Evolutionary conservation across 2,329 filamentous ascomycete genomes (phyloP).

Genomic region (Neoscytalidium dimidiatum): DNA sequence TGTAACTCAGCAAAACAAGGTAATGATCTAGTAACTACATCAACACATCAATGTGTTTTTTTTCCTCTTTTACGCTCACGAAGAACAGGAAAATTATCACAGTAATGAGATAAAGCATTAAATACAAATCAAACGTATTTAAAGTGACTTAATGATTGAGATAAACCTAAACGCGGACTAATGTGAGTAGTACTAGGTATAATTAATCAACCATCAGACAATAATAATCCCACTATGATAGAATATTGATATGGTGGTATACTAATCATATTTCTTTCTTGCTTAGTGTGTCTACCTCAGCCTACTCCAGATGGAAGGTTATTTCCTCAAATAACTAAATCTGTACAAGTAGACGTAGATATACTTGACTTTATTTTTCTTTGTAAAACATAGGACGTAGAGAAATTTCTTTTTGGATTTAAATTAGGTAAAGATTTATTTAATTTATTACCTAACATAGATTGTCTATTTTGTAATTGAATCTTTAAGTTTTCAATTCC

Average conservation of each 20-base stretch:
- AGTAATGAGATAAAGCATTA: neutral
- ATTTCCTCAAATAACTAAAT: neutral
- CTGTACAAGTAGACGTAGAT: neutral
- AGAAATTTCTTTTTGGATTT: neutral
- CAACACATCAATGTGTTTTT: neutral
- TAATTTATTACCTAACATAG: neutral
- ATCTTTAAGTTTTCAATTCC: neutral
- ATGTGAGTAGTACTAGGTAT: neutral
- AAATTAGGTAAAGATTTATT: neutral
- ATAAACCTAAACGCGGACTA: neutral
- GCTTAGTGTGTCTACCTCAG: neutral
- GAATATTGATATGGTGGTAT: neutral
- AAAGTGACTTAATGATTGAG: neutral
- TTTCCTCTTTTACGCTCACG: neutral
- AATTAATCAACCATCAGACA: neutral
- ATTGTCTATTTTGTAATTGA: neutral
- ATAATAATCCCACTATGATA: neutral
- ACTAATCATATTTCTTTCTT: neutral
- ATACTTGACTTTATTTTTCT: neutral
- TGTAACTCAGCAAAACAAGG: neutral
- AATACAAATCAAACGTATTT: neutral
- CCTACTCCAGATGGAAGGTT: neutral
- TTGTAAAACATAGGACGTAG: neutral
- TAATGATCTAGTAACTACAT: neutral
- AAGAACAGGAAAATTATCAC: neutral